A percentile compares a stretch with the other conserved stretches of the same genome.
Evolutionary conservation across 177 flowering plant genomes (phyloP).

Genomic region (Telopea speciosissima): DNA sequence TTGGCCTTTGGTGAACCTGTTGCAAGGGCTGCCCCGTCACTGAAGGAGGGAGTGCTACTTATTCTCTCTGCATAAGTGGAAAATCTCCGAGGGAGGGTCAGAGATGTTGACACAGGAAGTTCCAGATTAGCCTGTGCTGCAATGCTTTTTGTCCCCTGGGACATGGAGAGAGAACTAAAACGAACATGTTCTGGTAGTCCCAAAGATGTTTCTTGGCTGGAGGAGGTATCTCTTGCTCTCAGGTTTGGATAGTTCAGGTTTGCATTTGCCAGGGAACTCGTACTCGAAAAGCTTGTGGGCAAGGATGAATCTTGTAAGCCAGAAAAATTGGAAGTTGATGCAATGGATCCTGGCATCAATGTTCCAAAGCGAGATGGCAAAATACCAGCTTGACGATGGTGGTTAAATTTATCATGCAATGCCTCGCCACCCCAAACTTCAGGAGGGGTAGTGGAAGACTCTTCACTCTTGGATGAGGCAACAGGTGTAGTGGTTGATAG

Average conservation of each 20-base stretch:
- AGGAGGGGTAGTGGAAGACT: slow-evolving; percentile 65
- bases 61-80: slow-evolving; percentile 91
- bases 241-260: slow-evolving; percentile 32
- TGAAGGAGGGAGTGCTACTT: slow-evolving; percentile 57
- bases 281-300: slow-evolving; percentile 36
- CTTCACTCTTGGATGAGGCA: slow-evolving; percentile 51
- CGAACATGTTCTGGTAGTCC: slow-evolving; percentile 42
- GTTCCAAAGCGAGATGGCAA: slow-evolving; percentile 57
- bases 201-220: slow-evolving; percentile 43
- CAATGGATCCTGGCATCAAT: slow-evolving; percentile 31
- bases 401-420: slow-evolving; percentile 49
- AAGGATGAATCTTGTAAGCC: slow-evolving; percentile 44
- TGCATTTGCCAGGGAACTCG: slow-evolving; percentile 30
- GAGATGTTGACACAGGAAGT: slow-evolving; percentile 36
- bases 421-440: slow-evolving; percentile 97
- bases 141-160: slow-evolving; percentile 35
- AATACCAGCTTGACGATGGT: slow-evolving; percentile 38
- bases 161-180: slow-evolving; percentile 35
- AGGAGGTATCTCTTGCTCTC: slow-evolving; percentile 38
- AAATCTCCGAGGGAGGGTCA: slow-evolving; percentile 47
- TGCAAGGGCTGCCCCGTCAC: slow-evolving; percentile 50
- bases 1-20: slow-evolving; percentile 81
- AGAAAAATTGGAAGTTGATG: slow-evolving; percentile 46
- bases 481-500: slow-evolving; percentile 40
- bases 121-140: slow-evolving; percentile 45